Evolutionary conservation across 2,329 filamentous ascomycete genomes (phyloP), one percentile per base, ranked within the genome.

Genomic region (Alternaria gaisen): DNA sequence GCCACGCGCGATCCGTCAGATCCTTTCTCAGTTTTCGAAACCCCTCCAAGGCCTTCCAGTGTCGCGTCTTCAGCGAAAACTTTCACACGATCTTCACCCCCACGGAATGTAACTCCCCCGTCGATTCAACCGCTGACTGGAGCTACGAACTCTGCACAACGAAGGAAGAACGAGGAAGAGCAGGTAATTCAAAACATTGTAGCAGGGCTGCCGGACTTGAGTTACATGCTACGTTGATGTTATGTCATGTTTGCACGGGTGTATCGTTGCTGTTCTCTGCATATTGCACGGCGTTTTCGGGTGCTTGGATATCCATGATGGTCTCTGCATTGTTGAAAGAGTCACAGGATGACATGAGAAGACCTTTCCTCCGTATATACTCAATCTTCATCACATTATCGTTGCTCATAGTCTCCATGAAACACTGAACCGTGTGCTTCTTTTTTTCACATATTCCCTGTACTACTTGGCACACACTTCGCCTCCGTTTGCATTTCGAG

Each of bases 101-200:
- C 72, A 14, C 64, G 65, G 1, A 42, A 59, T 26, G 11, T 58
- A 4, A 70, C 68, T 0, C 70, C 70, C 1, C 67, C 70, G 4
- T 41, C 64, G 3, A 42, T 64, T 5, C 70, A 71, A 43, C 72
- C 74, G 12, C 58, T 73, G n/a, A 69, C 69, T 5, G 63, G 68
- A 10, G 67, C 71, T 2, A 72, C 67, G 6, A 75, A 64, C 28
- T 66, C 66, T 6, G 67, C 65, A 24, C 70, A 74, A 52, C 64
- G 54, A 38, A 54, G 71, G 5, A 76, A 75, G 26, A 62, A 43
- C 1, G 74, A 75, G 36, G 74, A 78, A 34, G 74, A 77, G 36
- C 65, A 69, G 8, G 54, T 72, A 2, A 67, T 78, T 4, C 56
- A 52, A 30, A 51, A 54, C 0, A 75, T 79, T 40, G 28, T 79